Evolutionary conservation across 2,329 filamentous ascomycete species (phyloP), one percentile per base, ranked within the genome.

Genomic region (Botrytis fragariae): DNA sequence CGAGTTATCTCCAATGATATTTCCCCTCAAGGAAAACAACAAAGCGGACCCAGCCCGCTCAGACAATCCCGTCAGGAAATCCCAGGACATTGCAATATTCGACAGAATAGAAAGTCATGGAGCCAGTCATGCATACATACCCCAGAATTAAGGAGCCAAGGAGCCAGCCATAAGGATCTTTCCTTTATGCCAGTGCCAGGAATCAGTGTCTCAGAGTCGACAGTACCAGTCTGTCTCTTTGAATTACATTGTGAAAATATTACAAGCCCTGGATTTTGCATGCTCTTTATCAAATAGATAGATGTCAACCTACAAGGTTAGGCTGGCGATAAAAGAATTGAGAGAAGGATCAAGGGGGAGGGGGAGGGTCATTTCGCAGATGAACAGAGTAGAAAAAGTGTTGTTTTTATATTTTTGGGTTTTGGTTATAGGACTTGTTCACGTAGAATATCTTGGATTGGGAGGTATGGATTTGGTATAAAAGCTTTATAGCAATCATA

Each of bases 91-190:
- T 12, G 51, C 45, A 29, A 44, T 16, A 69, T 61, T 63, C 65
- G 67, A 73, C 67, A 71, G 67, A 69, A 57, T 44, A 35, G 25
- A 51, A 59, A 73, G 71, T 73, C 72, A 64, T 73, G 72, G 22
- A 51, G 22, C 72, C 72, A 73, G 72, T 71, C 72, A 73, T 73
- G 72, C 72, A 73, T 37, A 48, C 29, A 35, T 44, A 60, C 18
- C 14, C 51, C 62, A 60, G 61, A 32, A 39, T 72, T 4, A 51
- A 51, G 51, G 63, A 48, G 32, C 54, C 42, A 60, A 10, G 51
- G 63, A 48, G 25, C 63, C 32, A 61, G 25, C 54, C 63, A 48
- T 7, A 48, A 68, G 63, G 54, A 51, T 14, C 4, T 32, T 51
- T 72, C 51, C 7, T 35, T 25, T 14, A 67, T 32, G 48, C 25